A percentile compares a stretch with the other conserved stretches of the same genome.
phyloP scores from a whole-genome alignment of 2,329 filamentous ascomycete genomes.

The Paraconiothyrium brasiliense region DNA sequence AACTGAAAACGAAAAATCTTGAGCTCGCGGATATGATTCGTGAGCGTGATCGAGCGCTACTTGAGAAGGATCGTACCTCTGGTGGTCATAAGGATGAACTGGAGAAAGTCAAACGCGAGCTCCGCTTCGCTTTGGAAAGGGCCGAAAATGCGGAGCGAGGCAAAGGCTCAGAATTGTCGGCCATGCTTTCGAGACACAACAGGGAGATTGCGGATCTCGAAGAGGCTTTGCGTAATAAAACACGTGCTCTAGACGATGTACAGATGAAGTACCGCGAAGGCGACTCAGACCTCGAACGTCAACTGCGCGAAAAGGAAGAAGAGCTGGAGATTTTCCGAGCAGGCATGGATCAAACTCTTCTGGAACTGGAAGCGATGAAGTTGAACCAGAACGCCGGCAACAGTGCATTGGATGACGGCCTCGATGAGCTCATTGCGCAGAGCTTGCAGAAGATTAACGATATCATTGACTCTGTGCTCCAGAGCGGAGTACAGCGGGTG shows the following conservation, averaged over 20 bases:
- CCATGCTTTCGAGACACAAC: slow-evolving; percentile 95
- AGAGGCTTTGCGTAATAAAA: slow-evolving; percentile 88
- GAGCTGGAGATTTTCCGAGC: slow-evolving; percentile 98
- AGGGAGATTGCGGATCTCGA: slow-evolving; percentile 97
- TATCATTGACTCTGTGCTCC: slow-evolving; percentile 95
- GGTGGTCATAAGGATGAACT: slow-evolving; percentile 92
- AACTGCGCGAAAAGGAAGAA: slow-evolving; percentile 93
- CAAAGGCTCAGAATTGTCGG: slow-evolving; percentile 94
- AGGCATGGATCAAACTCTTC: slow-evolving; percentile 93
- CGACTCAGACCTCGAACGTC: slow-evolving; percentile 83
- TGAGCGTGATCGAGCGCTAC: slow-evolving; percentile 89
- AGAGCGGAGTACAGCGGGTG: slow-evolving; percentile 90
- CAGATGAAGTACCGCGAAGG: slow-evolving; percentile 81
- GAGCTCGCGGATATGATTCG: slow-evolving; percentile 98
- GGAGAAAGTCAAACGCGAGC: slow-evolving; percentile 92
- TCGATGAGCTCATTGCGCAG: slow-evolving; percentile 86
- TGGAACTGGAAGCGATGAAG: slow-evolving; percentile 90
- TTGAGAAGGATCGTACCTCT: slow-evolving; percentile 88
- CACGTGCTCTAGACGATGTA: slow-evolving; percentile 83
- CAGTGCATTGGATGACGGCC: slow-evolving; percentile 84
- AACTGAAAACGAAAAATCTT: slow-evolving; percentile 99
- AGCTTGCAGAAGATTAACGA: slow-evolving; percentile 95
- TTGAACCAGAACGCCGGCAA: slow-evolving; percentile 70
- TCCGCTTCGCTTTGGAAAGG: slow-evolving; percentile 89
- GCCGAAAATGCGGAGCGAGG: slow-evolving; percentile 91